phyloP scores from a whole-genome alignment of 2,329 filamentous ascomycete genomes.

The Ilyonectria mors-panacis region DNA sequence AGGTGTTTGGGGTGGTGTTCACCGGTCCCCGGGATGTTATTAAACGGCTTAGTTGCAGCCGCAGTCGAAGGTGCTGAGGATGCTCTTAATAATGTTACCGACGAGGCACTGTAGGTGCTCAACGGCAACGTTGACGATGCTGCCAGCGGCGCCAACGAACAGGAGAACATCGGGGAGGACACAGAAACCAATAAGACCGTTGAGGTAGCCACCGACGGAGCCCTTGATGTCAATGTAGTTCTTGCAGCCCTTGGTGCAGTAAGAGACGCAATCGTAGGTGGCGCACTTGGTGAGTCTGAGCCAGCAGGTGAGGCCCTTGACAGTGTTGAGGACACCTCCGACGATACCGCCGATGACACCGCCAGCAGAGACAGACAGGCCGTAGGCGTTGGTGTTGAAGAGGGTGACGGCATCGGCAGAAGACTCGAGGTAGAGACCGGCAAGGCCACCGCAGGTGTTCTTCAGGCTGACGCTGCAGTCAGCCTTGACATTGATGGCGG shows the following conservation, averaged over 20 bases:
- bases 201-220: constrained; percentile 49
- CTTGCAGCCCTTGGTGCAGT: constrained; percentile 56
- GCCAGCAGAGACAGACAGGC: constrained; percentile 46
- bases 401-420: constrained; percentile 52
- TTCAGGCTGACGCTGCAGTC: constrained; percentile 51
- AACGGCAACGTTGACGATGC: constrained; percentile 47
- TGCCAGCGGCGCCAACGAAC: constrained; percentile 44
- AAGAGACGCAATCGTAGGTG: constrained; percentile 56
- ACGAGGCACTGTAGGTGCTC: constrained; percentile 53
- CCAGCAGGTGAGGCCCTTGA: constrained; percentile 48
- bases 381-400: constrained; percentile 56
- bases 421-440: constrained; percentile 52
- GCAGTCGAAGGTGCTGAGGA: constrained; percentile 53
- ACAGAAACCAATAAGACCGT: constrained; percentile 51
- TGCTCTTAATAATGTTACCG: constrained; percentile 48
- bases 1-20: neutral
- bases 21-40: neutral
- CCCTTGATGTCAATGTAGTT: constrained; percentile 55
- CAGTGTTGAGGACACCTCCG: constrained; percentile 43
- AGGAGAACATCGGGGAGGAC: constrained; percentile 52
- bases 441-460: constrained; percentile 50
- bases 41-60: constrained; percentile 47
- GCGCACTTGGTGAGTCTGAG: constrained; percentile 52
- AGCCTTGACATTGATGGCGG: constrained; percentile 44
- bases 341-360: constrained; percentile 48